phyloP scores from a whole-genome alignment of 2,329 filamentous ascomycete species.

The Hypocrella siamensis region DNA sequence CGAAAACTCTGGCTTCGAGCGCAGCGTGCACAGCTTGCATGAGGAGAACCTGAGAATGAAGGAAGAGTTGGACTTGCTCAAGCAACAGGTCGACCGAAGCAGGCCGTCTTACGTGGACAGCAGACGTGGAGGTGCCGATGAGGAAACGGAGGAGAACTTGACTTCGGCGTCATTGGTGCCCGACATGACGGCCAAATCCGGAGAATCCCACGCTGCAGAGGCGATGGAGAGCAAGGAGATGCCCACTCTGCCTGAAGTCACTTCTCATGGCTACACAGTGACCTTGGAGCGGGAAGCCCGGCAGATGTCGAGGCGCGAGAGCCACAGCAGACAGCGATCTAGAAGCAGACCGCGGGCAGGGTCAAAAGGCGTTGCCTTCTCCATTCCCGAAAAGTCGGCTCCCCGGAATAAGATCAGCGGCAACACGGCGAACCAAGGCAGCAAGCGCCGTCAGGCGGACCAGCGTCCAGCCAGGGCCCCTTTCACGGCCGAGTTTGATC shows the following conservation, averaged over 20 bases:
- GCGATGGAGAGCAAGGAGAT: constrained; percentile 16
- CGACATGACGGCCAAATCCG: constrained; percentile 37
- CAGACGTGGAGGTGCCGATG: constrained; percentile 17
- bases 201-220: constrained; percentile 16
- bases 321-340: constrained; percentile 12
- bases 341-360: constrained; percentile 10
- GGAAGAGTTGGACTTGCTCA: constrained; percentile 29
- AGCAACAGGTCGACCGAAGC: constrained; percentile 26
- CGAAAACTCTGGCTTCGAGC: constrained; percentile 32
- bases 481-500: constrained; percentile 10
- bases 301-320: constrained; percentile 13
- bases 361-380: constrained; percentile 20
- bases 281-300: constrained; percentile 12
- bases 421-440: constrained; percentile 23
- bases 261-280: constrained; percentile 17
- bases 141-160: constrained; percentile 34
- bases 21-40: constrained; percentile 27
- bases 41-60: constrained; percentile 30
- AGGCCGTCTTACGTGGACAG: constrained; percentile 22
- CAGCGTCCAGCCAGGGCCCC: constrained; percentile 1
- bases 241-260: constrained; percentile 13
- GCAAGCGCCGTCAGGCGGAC: constrained; percentile 19
- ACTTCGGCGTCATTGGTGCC: constrained; percentile 43
- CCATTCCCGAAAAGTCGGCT: constrained; percentile 20
- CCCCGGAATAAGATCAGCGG: constrained; percentile 12